phyloP scores from a whole-genome alignment of 306 rosid species.

The Trichosanthes cucumerina region DNA sequence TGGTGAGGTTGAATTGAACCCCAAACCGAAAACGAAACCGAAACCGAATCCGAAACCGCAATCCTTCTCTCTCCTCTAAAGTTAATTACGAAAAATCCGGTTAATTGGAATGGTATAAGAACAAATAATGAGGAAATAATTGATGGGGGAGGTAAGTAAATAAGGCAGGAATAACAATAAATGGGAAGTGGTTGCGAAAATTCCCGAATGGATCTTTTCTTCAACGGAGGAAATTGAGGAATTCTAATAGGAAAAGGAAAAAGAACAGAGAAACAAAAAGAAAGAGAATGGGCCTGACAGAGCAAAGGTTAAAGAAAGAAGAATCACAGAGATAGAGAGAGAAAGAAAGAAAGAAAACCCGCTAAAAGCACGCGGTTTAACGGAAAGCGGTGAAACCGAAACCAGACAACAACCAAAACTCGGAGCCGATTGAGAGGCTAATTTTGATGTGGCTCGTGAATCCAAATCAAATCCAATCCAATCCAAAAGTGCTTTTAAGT shows the following conservation, averaged over 20 bases:
- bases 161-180: constrained; percentile 2
- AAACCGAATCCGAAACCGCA: neutral
- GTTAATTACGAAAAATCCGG: neutral
- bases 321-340: neutral
- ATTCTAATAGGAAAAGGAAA: neutral
- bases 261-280: neutral
- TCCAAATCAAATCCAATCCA: neutral
- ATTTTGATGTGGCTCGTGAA: neutral
- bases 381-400: constrained; percentile 5
- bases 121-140: neutral
- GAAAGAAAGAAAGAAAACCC: neutral
- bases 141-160: neutral
- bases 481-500: neutral
- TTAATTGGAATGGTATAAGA: neutral
- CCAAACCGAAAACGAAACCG: neutral
- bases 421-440: neutral
- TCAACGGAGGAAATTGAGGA: neutral
- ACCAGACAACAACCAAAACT: neutral
- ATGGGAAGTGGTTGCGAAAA: neutral
- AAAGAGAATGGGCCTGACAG: neutral
- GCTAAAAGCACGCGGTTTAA: constrained; percentile 18
- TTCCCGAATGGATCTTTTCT: neutral
- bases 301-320: neutral
- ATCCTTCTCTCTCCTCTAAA: neutral
- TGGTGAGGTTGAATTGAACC: neutral